Percentiles rank a stretch among this genome's conserved stretches.
phyloP scores from a whole-genome alignment of 768 basidiomycete species.

The Hygrophoropsis aurantiaca region DNA sequence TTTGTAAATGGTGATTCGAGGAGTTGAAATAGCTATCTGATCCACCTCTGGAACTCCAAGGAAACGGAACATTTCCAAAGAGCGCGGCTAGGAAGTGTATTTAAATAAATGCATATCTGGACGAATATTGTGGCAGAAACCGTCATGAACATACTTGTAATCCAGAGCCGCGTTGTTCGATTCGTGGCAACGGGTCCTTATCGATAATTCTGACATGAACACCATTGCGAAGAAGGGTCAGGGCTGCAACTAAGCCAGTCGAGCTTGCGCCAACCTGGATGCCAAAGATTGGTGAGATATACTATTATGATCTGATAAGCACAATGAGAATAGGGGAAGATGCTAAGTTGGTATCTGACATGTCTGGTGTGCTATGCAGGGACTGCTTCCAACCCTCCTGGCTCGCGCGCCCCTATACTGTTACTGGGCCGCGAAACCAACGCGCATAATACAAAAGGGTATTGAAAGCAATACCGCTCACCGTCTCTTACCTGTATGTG shows the following conservation, averaged over 20 bases:
- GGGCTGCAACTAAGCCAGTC: constrained; percentile 7
- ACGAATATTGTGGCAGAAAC: background rate
- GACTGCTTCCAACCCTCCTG: no score
- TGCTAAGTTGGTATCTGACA: no score
- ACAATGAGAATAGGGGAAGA: no score
- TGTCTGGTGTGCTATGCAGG: no score
- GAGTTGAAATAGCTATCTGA: background rate
- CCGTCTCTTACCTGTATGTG: no score
- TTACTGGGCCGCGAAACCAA: no score
- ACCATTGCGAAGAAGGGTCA: constrained; percentile 10
- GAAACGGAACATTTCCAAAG: background rate
- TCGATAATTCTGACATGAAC: constrained; percentile 10
- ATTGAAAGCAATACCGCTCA: no score
- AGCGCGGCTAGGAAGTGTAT: background rate
- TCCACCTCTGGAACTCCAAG: background rate
- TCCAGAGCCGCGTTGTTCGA: constrained; percentile 39
- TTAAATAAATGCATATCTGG: background rate
- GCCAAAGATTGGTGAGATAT: no score
- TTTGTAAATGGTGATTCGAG: background rate
- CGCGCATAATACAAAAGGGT: no score
- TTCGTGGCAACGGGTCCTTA: constrained; percentile 21
- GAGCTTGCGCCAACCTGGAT: constrained; percentile 7
- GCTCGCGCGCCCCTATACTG: no score
- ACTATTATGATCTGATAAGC: no score
- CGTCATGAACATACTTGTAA: constrained; percentile 34